phyloP scores from a whole-genome alignment of 2,329 filamentous ascomycete species.

The Lomentospora prolificans region DNA sequence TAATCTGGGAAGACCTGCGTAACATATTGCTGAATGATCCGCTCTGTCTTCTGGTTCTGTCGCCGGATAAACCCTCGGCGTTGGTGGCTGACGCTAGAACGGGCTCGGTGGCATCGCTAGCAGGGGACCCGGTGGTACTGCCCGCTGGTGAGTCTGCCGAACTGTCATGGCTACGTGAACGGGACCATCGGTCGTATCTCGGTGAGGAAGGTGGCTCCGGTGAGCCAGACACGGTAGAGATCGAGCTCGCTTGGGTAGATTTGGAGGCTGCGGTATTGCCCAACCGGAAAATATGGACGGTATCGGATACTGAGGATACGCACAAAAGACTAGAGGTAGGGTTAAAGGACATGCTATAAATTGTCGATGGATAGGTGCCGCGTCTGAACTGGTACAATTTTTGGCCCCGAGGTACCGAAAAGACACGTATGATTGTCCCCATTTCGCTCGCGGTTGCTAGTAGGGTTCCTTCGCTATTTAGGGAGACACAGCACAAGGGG shows the following conservation, averaged over 20 bases:
- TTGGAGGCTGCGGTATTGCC: slow-evolving; percentile 31
- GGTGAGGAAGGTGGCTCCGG: slow-evolving; percentile 30
- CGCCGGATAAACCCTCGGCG: slow-evolving; percentile 16
- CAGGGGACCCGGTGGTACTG: slow-evolving; percentile 32
- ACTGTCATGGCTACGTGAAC: slow-evolving; percentile 45
- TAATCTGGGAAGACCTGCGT: slow-evolving; percentile 87
- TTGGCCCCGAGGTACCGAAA: slow-evolving; percentile 79
- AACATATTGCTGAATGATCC: slow-evolving; percentile 85
- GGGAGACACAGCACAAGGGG: slow-evolving; percentile 77
- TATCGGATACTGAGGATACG: slow-evolving; percentile 93
- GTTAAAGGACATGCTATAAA: slow-evolving; percentile 99
- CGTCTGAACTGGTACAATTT: slow-evolving; percentile 95
- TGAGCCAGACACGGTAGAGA: slow-evolving; percentile 24
- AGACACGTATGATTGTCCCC: slow-evolving; percentile 93
- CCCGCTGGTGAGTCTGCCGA: slow-evolving; percentile 38
- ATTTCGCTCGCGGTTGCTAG: slow-evolving; percentile 95
- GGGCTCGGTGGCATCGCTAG: slow-evolving; percentile 35
- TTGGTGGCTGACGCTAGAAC: slow-evolving; percentile 18
- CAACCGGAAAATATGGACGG: slow-evolving; percentile 90
- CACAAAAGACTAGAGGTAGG: slow-evolving; percentile 85
- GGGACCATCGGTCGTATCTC: slow-evolving; percentile 41
- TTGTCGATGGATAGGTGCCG: slow-evolving; percentile 89
- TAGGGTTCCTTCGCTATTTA: slow-evolving; percentile 87
- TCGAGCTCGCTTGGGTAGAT: slow-evolving; percentile 14
- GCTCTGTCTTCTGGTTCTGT: slow-evolving; percentile 40